phyloP scores from a whole-genome alignment of 2,329 filamentous ascomycete genomes.

The Pestalotiopsis sp. region DNA sequence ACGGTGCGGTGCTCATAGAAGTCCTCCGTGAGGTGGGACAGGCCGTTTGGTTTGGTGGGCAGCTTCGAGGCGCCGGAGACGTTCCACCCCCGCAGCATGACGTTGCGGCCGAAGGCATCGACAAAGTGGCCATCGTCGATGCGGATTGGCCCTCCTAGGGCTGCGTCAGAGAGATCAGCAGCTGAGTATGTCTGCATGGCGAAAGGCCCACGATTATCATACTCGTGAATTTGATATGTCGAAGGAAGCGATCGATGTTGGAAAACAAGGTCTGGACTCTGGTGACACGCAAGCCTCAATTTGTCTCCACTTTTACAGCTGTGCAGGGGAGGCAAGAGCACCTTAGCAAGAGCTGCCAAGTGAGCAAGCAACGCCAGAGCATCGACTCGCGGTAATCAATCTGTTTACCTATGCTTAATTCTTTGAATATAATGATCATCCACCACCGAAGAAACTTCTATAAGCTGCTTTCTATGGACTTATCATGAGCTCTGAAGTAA shows the following conservation, averaged over 20 bases:
- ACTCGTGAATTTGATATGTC: neutral
- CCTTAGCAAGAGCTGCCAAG: too few species aligned
- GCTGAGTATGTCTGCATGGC: constrained; percentile 21
- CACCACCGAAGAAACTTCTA: too few species aligned
- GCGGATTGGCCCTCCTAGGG: constrained; percentile 33
- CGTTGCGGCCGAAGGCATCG: constrained; percentile 38
- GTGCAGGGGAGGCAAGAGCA: neutral
- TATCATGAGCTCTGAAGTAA: too few species aligned
- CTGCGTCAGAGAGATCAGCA: constrained; percentile 37
- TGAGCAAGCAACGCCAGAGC: too few species aligned
- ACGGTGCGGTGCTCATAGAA: constrained; percentile 43
- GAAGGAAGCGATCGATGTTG: too few species aligned
- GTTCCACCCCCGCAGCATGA: constrained; percentile 43
- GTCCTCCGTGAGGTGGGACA: constrained; percentile 40
- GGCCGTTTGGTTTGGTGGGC: constrained; percentile 37
- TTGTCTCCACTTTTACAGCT: constrained; percentile 1
- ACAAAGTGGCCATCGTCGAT: constrained; percentile 33
- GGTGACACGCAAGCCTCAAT: neutral
- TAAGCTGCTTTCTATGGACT: too few species aligned
- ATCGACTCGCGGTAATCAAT: too few species aligned
- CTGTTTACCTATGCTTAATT: too few species aligned
- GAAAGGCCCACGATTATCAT: neutral
- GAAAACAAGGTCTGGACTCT: neutral
- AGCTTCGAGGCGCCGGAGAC: constrained; percentile 43
- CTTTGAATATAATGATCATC: too few species aligned